These are phyloP conservation scores for Scedosporium minutisporum DNA, from an alignment of 2,329 filamentous ascomycete species.

Conservation along the genomic window DNA sequence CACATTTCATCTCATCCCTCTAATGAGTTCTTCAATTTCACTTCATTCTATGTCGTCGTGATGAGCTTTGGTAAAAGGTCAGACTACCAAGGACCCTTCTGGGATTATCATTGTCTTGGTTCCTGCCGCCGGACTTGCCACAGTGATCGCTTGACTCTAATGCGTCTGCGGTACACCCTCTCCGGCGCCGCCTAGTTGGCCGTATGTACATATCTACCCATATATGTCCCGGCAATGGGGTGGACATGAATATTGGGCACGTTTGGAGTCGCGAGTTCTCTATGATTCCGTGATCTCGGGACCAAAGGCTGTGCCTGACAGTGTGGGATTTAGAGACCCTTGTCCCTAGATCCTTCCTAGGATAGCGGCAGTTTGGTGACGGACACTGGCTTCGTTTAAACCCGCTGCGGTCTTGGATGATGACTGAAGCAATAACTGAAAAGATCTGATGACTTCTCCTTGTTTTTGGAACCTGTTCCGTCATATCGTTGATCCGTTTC, in stretches of 20 bases:
- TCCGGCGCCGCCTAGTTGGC: neutral
- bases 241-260: constrained; percentile 1
- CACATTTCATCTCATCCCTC: neutral
- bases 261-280: constrained; percentile 6
- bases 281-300: neutral
- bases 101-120: constrained; percentile 1
- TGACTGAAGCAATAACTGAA: constrained; percentile 6
- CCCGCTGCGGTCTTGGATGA: constrained; percentile 4
- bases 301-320: constrained; percentile 7
- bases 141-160: neutral
- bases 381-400: neutral
- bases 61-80: constrained; percentile 9
- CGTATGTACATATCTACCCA: neutral
- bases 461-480: neutral
- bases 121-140: neutral
- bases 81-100: constrained; percentile 5
- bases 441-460: constrained; percentile 5
- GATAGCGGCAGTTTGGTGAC: neutral
- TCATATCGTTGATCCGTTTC: neutral
- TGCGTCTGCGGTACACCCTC: neutral
- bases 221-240: neutral
- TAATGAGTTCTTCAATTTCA: neutral
- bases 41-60: neutral
- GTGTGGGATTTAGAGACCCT: neutral
- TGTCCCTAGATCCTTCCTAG: neutral